These are phyloP conservation scores for Linnemannia zychae DNA, from an alignment of 192 early-diverging fungal genomes.

Conservation along the genomic window DNA sequence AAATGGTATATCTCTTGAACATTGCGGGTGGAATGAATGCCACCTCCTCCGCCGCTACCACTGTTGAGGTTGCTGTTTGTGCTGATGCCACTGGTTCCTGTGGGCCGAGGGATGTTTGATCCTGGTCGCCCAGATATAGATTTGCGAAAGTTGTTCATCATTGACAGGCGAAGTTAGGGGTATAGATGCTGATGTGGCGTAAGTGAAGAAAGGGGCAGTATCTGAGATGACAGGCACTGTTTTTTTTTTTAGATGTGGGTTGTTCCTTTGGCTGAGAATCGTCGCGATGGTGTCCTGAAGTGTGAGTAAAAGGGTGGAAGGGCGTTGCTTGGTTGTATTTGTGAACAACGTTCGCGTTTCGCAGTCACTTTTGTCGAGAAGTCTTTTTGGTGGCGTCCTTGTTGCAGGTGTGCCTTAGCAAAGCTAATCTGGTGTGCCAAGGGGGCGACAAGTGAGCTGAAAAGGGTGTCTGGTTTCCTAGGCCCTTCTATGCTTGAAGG, in stretches of 20 bases:
- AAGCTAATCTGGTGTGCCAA: no score
- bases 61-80: neutral
- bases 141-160: slow-evolving; percentile 40
- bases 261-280: neutral
- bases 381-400: neutral
- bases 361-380: neutral
- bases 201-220: neutral
- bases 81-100: neutral
- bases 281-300: neutral
- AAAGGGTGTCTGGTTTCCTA: no score
- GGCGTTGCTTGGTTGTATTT: neutral
- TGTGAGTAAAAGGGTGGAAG: neutral
- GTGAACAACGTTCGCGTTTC: slow-evolving; percentile 2
- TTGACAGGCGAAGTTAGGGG: neutral
- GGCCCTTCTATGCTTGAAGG: no score
- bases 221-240: neutral
- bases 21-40: neutral
- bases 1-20: slow-evolving; percentile 58
- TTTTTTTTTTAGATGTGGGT: no score
- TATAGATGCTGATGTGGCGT: neutral
- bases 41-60: neutral
- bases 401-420: neutral
- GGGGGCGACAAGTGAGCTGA: no score
- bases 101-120: slow-evolving; percentile 46
- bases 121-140: slow-evolving; percentile 24